Conservation (phyloP, 192 early-diverging fungal genomes). For the Backusella psychrophila region DNA sequence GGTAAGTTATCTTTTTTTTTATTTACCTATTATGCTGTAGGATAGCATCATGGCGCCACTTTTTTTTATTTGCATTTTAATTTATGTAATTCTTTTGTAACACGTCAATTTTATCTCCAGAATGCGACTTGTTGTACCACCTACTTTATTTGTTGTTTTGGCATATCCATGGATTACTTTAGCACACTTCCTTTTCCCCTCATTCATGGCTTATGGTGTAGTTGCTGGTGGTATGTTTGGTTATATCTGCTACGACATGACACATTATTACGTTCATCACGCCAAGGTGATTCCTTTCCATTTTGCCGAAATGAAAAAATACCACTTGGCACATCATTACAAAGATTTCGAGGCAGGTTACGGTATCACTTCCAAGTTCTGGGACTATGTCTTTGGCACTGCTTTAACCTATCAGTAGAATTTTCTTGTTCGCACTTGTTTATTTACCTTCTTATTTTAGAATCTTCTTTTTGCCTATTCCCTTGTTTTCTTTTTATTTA, state of each 20-base stretch:
- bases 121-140: slow-evolving; percentile 95
- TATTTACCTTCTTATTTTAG: not conserved
- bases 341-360: slow-evolving; percentile 83
- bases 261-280: slow-evolving; percentile 96
- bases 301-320: slow-evolving; percentile 87
- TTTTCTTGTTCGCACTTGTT: not conserved
- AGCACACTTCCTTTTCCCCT: slow-evolving; percentile 60
- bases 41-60: not conserved
- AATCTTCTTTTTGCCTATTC: not conserved
- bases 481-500: not conserved
- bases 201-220: slow-evolving; percentile 61
- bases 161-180: slow-evolving; percentile 55
- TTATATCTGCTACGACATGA: slow-evolving; percentile 88
- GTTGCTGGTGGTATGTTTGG: slow-evolving; percentile 74
- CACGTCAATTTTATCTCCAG: slow-evolving; percentile 31
- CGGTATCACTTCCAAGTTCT: slow-evolving; percentile 89
- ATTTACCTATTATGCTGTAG: not conserved
- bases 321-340: slow-evolving; percentile 96
- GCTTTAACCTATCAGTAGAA: slow-evolving; percentile 37
- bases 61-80: not conserved
- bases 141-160: slow-evolving; percentile 73
- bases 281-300: slow-evolving; percentile 68
- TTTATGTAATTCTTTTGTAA: not conserved
- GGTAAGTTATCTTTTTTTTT: slow-evolving; percentile 49
- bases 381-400: slow-evolving; percentile 86